Evolutionary conservation across 768 basidiomycete species (phyloP).

Genomic region (Gloeostereum incarnatum): DNA sequence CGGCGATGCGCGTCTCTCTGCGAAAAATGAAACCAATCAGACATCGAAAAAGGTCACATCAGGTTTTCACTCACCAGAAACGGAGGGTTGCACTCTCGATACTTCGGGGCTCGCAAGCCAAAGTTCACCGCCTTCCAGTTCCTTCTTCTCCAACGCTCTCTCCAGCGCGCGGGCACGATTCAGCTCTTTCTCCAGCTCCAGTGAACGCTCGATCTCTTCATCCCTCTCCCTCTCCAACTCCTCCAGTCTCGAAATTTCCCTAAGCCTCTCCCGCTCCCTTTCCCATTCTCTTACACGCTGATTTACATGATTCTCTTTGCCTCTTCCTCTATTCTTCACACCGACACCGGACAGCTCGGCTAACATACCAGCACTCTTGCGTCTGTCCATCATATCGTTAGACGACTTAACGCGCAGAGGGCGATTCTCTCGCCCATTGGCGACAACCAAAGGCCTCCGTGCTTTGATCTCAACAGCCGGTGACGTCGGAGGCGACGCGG

Average conservation of each 20-base stretch:
- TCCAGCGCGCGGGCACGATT: conserved; percentile 18
- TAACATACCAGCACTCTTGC: conserved; percentile 21
- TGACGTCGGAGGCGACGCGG: conserved; percentile 39
- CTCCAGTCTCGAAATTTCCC: conserved; percentile 57
- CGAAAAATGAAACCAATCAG: too few relatives aligned
- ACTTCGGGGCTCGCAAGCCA: background rate
- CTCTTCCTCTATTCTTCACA: conserved; percentile 11
- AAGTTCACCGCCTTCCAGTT: too few relatives aligned
- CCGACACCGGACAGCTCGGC: conserved; percentile 29
- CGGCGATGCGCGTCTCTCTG: too few relatives aligned
- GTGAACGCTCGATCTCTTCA: conserved; percentile 28
- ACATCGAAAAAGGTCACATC: background rate
- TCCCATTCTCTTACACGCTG: conserved; percentile 74
- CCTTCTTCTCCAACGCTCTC: conserved; percentile 13
- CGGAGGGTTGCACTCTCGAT: background rate
- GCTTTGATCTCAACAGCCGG: conserved; percentile 12
- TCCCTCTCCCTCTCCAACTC: conserved; percentile 46
- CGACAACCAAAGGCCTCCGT: conserved; percentile 22
- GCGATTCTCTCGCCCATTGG: conserved; percentile 6
- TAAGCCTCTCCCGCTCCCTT: conserved; percentile 54
- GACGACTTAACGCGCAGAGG: conserved; percentile 6
- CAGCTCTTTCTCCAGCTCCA: conserved; percentile 13
- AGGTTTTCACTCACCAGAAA: background rate
- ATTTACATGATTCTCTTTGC: conserved; percentile 36
- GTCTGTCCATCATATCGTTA: conserved; percentile 9